phyloP scores from a whole-genome alignment of 2,329 filamentous ascomycete genomes.

The Madurella mycetomatis region DNA sequence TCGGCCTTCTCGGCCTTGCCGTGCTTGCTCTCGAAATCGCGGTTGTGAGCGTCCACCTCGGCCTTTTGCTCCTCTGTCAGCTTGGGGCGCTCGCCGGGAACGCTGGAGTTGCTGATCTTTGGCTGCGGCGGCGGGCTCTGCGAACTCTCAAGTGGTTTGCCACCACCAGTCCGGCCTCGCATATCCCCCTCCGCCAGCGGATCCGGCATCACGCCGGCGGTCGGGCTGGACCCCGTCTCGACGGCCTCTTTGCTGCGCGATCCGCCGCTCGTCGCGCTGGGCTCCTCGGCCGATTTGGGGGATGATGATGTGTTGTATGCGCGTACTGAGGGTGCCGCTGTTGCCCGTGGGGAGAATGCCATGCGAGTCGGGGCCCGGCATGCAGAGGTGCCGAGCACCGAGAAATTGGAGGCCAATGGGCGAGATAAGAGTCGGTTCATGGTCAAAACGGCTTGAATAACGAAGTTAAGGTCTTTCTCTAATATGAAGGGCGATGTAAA shows the following conservation, averaged over 20 bases:
- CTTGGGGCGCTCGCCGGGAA: constrained; percentile 32
- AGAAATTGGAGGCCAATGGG: not conserved
- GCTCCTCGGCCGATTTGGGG: constrained; percentile 24
- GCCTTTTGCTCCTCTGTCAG: constrained; percentile 48
- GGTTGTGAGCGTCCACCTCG: constrained; percentile 57
- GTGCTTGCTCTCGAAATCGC: constrained; percentile 52
- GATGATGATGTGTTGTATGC: constrained; percentile 18
- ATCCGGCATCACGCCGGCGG: constrained; percentile 26
- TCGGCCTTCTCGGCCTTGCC: constrained; percentile 40
- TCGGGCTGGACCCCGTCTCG: constrained; percentile 25
- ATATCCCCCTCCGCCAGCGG: constrained; percentile 29
- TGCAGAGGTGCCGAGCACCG: not conserved
- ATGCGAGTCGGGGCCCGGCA: not conserved
- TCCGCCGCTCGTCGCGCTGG: constrained; percentile 29
- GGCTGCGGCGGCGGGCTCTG: constrained; percentile 40
- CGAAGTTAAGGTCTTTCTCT: not conserved
- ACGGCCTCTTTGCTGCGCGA: constrained; percentile 37
- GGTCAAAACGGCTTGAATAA: not conserved
- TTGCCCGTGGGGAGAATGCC: not conserved
- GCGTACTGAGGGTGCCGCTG: not conserved
- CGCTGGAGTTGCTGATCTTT: constrained; percentile 48
- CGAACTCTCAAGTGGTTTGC: constrained; percentile 33
- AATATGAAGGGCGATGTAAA: not conserved
- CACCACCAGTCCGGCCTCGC: constrained; percentile 38
- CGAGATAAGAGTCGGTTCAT: not conserved